Conservation (phyloP, 371 early-diverging fungal genomes). For the Mucor sp. region DNA sequence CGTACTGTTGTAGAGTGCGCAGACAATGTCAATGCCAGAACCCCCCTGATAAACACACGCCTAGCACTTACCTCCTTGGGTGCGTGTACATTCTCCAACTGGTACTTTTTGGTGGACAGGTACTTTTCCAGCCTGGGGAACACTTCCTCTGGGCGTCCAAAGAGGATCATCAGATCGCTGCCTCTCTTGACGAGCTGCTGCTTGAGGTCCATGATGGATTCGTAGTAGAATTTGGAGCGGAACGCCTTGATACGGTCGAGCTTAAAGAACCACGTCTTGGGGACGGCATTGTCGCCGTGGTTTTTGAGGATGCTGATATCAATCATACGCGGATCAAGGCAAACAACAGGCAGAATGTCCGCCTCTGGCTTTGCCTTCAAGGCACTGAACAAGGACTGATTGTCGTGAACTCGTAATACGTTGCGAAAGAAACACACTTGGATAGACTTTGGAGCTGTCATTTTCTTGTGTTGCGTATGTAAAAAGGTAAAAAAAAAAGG, state of each 20-base stretch:
- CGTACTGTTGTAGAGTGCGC: constrained; percentile 18
- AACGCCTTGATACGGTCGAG: constrained; percentile 22
- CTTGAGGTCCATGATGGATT: constrained; percentile 27
- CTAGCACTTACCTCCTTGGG: constrained; percentile 30
- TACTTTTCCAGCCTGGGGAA: constrained; percentile 15
- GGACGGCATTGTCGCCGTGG: not conserved
- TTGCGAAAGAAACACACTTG: constrained; percentile 38
- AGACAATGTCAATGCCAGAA: not conserved
- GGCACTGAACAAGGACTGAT: constrained; percentile 16
- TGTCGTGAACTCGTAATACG: constrained; percentile 41
- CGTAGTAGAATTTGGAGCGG: constrained; percentile 23
- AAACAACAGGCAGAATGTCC: constrained; percentile 22
- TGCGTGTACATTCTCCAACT: constrained; percentile 19
- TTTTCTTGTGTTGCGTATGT: not conserved
- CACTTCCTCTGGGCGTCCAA: constrained; percentile 30
- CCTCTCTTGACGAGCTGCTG: constrained; percentile 9
- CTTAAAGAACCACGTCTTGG: constrained; percentile 34
- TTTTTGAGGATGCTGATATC: constrained; percentile 15
- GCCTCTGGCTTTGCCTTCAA: not conserved
- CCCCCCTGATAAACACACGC: not conserved
- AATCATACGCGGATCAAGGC: constrained; percentile 30
- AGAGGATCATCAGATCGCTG: constrained; percentile 23
- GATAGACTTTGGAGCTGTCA: constrained; percentile 8
- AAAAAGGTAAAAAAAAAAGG: not conserved
- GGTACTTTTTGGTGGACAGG: constrained; percentile 10